Evolutionary conservation across 495 filamentous ascomycete species (phyloP).

Genomic region (Talaromyces thailandensis): DNA sequence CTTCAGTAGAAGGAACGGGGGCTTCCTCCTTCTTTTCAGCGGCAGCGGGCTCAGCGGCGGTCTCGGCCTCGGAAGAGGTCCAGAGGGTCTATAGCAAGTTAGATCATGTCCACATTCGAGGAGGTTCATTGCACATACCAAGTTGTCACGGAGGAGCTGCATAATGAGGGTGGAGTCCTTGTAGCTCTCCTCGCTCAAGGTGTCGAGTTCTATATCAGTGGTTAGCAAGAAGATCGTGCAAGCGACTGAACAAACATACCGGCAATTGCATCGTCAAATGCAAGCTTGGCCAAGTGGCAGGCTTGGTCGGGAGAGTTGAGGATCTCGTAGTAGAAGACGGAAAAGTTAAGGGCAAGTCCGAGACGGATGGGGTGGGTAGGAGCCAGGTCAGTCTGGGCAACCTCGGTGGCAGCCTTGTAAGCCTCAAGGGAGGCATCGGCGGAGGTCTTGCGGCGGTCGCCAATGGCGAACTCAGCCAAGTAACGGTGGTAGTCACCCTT

Average conservation of each 20-base stretch:
- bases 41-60: conserved; percentile 45
- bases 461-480: conserved; percentile 95
- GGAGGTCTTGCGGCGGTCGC: conserved; percentile 95
- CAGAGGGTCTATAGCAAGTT: conserved; percentile 76
- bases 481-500: conserved; percentile 99
- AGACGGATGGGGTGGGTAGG: conserved; percentile 99
- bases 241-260: conserved; percentile 43
- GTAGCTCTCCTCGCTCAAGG: conserved; percentile 98
- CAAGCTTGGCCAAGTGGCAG: conserved; percentile 98
- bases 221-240: conserved; percentile 13
- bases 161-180: conserved; percentile 99
- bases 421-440: conserved; percentile 96
- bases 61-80: conserved; percentile 97
- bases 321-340: conserved; percentile 99
- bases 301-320: conserved; percentile 97
- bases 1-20: conserved; percentile 42
- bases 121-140: conserved; percentile 52
- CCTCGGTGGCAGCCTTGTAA: conserved; percentile 96
- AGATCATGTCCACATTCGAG: conserved; percentile 6
- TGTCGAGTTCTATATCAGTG: conserved; percentile 74
- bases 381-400: conserved; percentile 94
- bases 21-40: conserved; percentile 53
- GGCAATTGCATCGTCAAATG: conserved; percentile 98
- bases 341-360: conserved; percentile 98
- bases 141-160: conserved; percentile 97